Percentiles rank a stretch among this genome's conserved stretches.
phyloP scores from a whole-genome alignment of 2,329 filamentous ascomycete genomes.

The Aureobasidium melanogenum region DNA sequence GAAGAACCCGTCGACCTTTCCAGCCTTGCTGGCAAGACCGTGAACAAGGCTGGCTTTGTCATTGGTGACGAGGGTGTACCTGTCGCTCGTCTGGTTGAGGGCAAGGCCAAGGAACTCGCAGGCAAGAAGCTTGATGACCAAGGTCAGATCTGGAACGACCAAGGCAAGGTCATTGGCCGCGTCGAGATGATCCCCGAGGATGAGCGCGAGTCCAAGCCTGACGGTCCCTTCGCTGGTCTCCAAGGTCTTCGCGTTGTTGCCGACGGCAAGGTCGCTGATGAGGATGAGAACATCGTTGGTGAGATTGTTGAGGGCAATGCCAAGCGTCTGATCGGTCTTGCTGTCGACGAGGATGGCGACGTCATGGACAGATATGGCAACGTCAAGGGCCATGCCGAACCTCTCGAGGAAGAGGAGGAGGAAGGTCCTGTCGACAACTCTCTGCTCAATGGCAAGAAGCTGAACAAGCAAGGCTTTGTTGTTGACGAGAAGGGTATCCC shows the following conservation, averaged over 20 bases:
- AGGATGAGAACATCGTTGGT: slow-evolving; percentile 44
- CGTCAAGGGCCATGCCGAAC: slow-evolving; percentile 52
- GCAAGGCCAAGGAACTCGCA: slow-evolving; percentile 53
- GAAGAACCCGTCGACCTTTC: slow-evolving; percentile 36
- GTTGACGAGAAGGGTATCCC: slow-evolving; percentile 42
- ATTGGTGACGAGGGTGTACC: slow-evolving; percentile 42
- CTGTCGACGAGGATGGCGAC: slow-evolving; percentile 55
- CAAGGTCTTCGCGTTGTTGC: slow-evolving; percentile 40
- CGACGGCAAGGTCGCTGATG: slow-evolving; percentile 41
- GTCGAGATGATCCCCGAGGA: slow-evolving; percentile 60
- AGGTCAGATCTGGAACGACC: slow-evolving; percentile 63
- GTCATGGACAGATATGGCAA: slow-evolving; percentile 55
- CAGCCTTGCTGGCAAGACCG: slow-evolving; percentile 35
- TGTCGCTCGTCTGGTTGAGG: slow-evolving; percentile 59
- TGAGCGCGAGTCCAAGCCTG: slow-evolving; percentile 46
- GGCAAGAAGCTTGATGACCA: slow-evolving; percentile 64
- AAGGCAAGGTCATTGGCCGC: slow-evolving; percentile 60
- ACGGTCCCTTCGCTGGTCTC: slow-evolving; percentile 43
- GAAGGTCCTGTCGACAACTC: slow-evolving; percentile 37
- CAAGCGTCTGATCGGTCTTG: slow-evolving; percentile 50
- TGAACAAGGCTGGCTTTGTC: slow-evolving; percentile 44
- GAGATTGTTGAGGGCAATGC: slow-evolving; percentile 49
- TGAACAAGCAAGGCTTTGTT: slow-evolving; percentile 44
- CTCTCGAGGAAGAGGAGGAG: slow-evolving; percentile 38
- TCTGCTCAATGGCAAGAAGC: slow-evolving; percentile 35